Conservation (phyloP, 2,329 filamentous ascomycete genomes). For the Raffaelea arxii region DNA sequence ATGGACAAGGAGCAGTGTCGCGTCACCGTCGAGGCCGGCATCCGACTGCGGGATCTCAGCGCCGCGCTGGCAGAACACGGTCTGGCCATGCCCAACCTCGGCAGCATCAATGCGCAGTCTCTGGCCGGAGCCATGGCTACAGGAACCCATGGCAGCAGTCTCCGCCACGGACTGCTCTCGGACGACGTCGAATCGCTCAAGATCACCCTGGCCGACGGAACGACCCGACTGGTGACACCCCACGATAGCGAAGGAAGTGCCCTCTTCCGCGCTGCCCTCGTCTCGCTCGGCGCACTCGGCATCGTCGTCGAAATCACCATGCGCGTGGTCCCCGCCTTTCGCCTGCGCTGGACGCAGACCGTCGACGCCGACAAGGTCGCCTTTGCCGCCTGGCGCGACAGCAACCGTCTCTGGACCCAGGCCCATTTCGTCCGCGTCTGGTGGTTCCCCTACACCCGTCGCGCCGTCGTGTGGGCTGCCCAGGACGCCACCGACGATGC, state of each 20-base stretch:
- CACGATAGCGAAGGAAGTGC: slow-evolving; percentile 41
- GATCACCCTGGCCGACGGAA: slow-evolving; percentile 74
- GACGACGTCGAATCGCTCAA: slow-evolving; percentile 66
- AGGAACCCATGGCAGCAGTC: slow-evolving; percentile 83
- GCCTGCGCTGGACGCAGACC: slow-evolving; percentile 78
- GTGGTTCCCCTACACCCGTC: slow-evolving; percentile 92
- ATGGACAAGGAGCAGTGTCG: slow-evolving; percentile 40
- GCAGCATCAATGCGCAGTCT: slow-evolving; percentile 91
- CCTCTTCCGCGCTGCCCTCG: slow-evolving; percentile 78
- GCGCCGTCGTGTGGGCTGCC: slow-evolving; percentile 85
- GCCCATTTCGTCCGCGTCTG: slow-evolving; percentile 89
- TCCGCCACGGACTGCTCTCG: slow-evolving; percentile 74
- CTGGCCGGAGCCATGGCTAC: slow-evolving; percentile 89
- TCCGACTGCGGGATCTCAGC: slow-evolving; percentile 67
- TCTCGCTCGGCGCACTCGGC: slow-evolving; percentile 82
- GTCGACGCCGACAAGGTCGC: slow-evolving; percentile 62
- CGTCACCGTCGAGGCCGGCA: slow-evolving; percentile 78
- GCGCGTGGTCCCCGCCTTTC: slow-evolving; percentile 68
- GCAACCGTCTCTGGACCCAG: slow-evolving; percentile 61
- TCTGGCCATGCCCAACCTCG: slow-evolving; percentile 81
- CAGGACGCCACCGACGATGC: slow-evolving; percentile 54
- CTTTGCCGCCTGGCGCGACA: slow-evolving; percentile 61
- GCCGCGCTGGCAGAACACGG: slow-evolving; percentile 63
- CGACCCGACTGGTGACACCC: slow-evolving; percentile 59
- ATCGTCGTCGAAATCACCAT: slow-evolving; percentile 87